These are phyloP conservation scores for Neurospora sp. DNA, from an alignment of 495 filamentous ascomycete species.

Conservation along the genomic window DNA sequence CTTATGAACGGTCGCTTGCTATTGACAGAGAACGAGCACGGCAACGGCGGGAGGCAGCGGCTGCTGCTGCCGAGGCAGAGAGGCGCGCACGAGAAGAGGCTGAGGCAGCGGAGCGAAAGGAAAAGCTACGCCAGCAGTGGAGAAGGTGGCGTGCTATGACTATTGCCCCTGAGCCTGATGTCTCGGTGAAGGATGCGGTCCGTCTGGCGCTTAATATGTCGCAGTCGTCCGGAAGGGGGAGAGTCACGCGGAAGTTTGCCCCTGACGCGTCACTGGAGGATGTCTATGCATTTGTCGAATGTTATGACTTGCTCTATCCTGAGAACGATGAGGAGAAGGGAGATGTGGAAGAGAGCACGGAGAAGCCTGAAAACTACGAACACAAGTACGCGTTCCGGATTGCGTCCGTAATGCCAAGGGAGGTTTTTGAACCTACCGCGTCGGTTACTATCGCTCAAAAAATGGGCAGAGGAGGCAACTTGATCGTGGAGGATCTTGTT, in stretches of 20 bases:
- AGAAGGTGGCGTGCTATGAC: slow-evolving; percentile 63
- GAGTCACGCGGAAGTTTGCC: slow-evolving; percentile 65
- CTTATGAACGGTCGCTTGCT: slow-evolving; percentile 84
- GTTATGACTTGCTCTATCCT: slow-evolving; percentile 53
- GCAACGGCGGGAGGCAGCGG: slow-evolving; percentile 62
- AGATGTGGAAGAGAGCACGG: slow-evolving; percentile 2
- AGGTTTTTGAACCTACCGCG: slow-evolving; percentile 57
- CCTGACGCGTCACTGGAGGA: slow-evolving; percentile 64
- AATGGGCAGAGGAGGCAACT: slow-evolving; percentile 75
- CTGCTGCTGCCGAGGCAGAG: slow-evolving; percentile 49
- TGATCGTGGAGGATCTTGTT: slow-evolving; percentile 62
- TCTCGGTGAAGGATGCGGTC: slow-evolving; percentile 56
- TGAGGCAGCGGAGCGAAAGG: slow-evolving; percentile 49
- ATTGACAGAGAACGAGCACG: slow-evolving; percentile 75
- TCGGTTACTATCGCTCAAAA: slow-evolving; percentile 54
- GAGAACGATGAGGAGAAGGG: slow-evolving; percentile 21
- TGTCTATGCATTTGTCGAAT: slow-evolving; percentile 93
- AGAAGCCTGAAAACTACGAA: slow-evolving; percentile 55
- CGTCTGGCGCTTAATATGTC: slow-evolving; percentile 73
- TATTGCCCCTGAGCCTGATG: slow-evolving; percentile 56
- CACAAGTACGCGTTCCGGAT: slow-evolving; percentile 76
- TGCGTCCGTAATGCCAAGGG: slow-evolving; percentile 71
- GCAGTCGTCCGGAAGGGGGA: slow-evolving; percentile 44
- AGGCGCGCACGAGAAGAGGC: slow-evolving; percentile 45
- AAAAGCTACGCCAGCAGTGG: slow-evolving; percentile 58